Percentiles rank a stretch among this genome's conserved stretches.
phyloP scores from a whole-genome alignment of 768 basidiomycete species.

The Crucibulum laeve region DNA sequence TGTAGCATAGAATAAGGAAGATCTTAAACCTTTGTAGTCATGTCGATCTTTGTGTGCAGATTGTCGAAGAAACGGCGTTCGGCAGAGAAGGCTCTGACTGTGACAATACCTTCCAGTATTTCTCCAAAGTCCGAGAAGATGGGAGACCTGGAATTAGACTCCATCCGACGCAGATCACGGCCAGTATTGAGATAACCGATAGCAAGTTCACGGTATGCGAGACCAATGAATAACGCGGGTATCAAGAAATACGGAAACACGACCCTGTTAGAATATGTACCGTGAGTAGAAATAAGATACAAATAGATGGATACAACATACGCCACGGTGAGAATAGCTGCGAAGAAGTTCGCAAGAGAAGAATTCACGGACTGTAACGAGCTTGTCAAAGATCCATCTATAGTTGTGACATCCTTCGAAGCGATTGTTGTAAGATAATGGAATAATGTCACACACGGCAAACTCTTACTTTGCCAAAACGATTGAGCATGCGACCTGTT shows the following conservation, averaged over 20 bases:
- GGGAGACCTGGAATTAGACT: conserved; percentile 81
- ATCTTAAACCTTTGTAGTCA: conserved; percentile 59
- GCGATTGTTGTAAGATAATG: not conserved
- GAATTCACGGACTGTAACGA: conserved; percentile 75
- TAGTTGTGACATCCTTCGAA: conserved; percentile 74
- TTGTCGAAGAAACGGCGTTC: conserved; percentile 74
- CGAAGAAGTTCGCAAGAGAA: conserved; percentile 72
- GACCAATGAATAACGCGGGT: conserved; percentile 71
- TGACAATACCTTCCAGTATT: conserved; percentile 83
- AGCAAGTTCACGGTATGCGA: conserved; percentile 64
- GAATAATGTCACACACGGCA: conserved; percentile 2
- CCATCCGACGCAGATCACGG: conserved; percentile 84
- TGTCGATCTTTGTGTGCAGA: conserved; percentile 69
- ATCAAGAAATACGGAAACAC: conserved; percentile 85
- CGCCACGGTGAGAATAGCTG: conserved; percentile 71
- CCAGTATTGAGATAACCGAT: conserved; percentile 76
- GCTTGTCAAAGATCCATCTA: conserved; percentile 67
- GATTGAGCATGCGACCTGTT: conserved; percentile 77
- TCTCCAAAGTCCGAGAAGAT: conserved; percentile 84
- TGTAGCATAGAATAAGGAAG: not conserved
- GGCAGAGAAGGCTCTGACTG: conserved; percentile 86
- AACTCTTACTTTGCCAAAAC: conserved; percentile 63
- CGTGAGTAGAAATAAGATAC: conserved; percentile 2
- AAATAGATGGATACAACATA: conserved; percentile 25
- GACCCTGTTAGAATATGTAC: conserved; percentile 28